A percentile compares a stretch with the other conserved stretches of the same genome.
These are phyloP conservation scores for Boletus fagicola DNA, from an alignment of 768 basidiomycete species.

Conservation along the genomic window DNA sequence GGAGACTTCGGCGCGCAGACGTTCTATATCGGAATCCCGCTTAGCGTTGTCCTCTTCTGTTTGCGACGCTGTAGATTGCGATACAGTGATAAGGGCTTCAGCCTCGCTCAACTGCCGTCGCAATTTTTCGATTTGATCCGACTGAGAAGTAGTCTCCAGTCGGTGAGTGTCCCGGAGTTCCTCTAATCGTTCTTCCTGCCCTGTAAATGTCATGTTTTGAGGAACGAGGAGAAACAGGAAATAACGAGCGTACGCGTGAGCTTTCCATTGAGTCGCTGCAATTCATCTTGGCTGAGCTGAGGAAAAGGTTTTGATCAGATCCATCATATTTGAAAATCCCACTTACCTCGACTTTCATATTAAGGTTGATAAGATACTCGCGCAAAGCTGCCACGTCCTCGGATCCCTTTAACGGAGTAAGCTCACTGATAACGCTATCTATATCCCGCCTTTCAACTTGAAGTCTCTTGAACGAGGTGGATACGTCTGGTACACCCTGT, in stretches of 20 bases:
- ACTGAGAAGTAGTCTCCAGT: conserved; percentile 76
- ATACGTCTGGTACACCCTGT: conserved; percentile 55
- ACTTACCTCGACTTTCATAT: conserved; percentile 68
- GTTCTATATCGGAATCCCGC: conserved; percentile 54
- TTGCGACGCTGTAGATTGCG: conserved; percentile 47
- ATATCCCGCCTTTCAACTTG: conserved; percentile 70
- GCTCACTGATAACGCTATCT: conserved; percentile 64
- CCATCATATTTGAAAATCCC: not conserved
- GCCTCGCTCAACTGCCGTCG: conserved; percentile 65
- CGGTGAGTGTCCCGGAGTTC: conserved; percentile 84
- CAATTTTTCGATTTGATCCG: conserved; percentile 68
- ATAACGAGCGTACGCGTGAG: conserved; percentile 58
- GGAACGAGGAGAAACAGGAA: not conserved
- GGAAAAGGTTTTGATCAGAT: not conserved
- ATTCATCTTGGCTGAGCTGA: conserved; percentile 74
- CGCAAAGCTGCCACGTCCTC: conserved; percentile 65
- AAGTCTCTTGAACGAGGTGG: conserved; percentile 71
- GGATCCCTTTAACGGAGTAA: conserved; percentile 68
- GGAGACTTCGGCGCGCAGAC: conserved; percentile 62
- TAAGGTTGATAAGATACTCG: conserved; percentile 67
- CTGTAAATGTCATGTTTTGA: conserved; percentile 39
- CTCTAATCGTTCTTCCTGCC: conserved; percentile 79
- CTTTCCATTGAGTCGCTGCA: conserved; percentile 69
- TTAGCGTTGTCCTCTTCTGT: conserved; percentile 49
- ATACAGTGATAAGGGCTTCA: conserved; percentile 65